Base-by-base conservation (phyloP, 2,329 filamentous ascomycete species). In the Fusarium mexicanum region DNA sequence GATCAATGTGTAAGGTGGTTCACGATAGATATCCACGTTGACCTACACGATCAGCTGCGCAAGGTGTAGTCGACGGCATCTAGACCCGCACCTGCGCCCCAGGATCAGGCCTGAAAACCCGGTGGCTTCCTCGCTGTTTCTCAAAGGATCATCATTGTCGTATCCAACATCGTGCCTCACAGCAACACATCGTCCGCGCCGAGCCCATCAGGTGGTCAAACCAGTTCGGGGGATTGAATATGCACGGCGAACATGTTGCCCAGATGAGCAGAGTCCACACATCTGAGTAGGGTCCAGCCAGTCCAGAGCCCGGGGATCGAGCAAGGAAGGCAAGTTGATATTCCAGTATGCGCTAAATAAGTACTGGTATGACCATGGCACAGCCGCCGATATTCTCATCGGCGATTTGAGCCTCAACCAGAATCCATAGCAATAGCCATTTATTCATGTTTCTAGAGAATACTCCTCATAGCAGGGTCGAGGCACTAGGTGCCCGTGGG, bases 351-450 rank as follows among this genome's bases (percentile, higher is more conserved):
- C 63, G 55, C 64, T 67, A 69, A 47, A 58, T 33, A 64, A 47
- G 24, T 46, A 54, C 26, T 24, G 24, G 24, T 51, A 33, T 46
- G 40, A 24, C 43, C 43, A 50, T 59, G 46, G 26, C 37, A 44
- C 44, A 46, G 33, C 35, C 53, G 31, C 33, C 37, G 54, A 65
- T 59, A 54, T 41, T 35, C 50, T 67, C 61, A 61, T 66, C 62
- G 59, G 50, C 53, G 61, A 63, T 71, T 74, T 77, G 67, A 77
- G 69, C 66, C 75, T 77, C 75, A 76, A 69, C 31, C 55, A 55
- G 54, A 44, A 38, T 57, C 58, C 50, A 64, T 22, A 50, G 41
- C 18, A 37, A 26, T 48, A 18, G 63, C 62, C 62, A 40, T 37
- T n/a, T 37, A 35, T 67, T 63, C 64, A 37, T 65, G 22, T 35